Base-by-base conservation (phyloP, 768 basidiomycete species). In the Tephrocybe rancida region DNA sequence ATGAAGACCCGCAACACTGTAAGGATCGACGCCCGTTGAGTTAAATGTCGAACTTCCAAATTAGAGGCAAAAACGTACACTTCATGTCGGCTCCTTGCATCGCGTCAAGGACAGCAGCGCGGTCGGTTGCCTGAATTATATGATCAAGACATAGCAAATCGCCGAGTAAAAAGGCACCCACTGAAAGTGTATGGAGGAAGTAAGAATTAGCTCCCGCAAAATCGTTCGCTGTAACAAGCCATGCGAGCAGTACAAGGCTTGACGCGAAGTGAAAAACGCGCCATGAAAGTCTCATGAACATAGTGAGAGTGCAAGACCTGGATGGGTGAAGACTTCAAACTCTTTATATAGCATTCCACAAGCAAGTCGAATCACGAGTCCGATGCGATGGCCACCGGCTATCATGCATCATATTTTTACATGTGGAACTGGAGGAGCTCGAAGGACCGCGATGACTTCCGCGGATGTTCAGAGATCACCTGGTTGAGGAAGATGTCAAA, bases 181-280 rank as follows among this genome's bases (percentile, higher is more conserved):
- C 63, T 9, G 56, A 54, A 22, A 66, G 56, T 9, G 64, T 61
- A 34, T 59, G 59, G 5, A 66, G 48, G 50, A 66, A 66, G 47
- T 60, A 66, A 0, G 63, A 61, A 46, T 66, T 66, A n/a, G 63
- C 65, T 34, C 65, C 63, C 6, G 65, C 65, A 37, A 66, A 64
- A 49, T 66, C 63, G 27, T 64, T 66, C 14, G 65, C 65, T 9
- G 48, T 45, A 37, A 59, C 58, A n/a, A 60, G 21, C 18, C 38
- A 50, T 35, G 42, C 39, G 7, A 50, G 44, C 5, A 63, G 32
- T 16, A 35, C 24, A 32, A 57, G 35, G n/a, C 34, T 34, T 3
- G 22, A 19, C 2, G 48, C 47, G 29, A 58, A 19, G 19, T 44
- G 25, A 21, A 60, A 26, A 29, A 64, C 25, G 3, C 49, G 37